Evolutionary conservation across 140 eudicot species (phyloP), one percentile per base, ranked within the genome.

Genomic region (Stevia rebaudiana): DNA sequence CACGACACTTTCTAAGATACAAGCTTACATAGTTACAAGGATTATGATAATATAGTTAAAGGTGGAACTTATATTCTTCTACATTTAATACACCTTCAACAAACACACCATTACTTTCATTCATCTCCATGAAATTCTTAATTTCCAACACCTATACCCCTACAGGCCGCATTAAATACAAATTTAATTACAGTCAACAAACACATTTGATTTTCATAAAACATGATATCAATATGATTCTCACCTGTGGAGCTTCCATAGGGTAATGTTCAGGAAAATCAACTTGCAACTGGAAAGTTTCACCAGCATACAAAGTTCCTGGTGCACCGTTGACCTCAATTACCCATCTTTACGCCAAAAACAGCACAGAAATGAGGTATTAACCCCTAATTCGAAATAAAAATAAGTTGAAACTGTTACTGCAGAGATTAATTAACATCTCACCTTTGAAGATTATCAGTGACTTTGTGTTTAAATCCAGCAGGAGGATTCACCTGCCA

Each of bases 211-310:
- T 5, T 50, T 5, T 6, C 36, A 15, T 15, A 13, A 42, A 54
- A 18, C 28, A 15, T 5, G 3, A 65, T 53, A 54, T 53, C 42
- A 60, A 8, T 12, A 21, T 47, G 10, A 42, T 7, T 3, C 12
- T 73, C 12, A 87, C 95, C 89, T 87, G 95, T 16, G 95, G 95
- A 21, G 96, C 85, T 88, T 88, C 96, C 96, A 88, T 88, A 54
- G 96, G 96, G 44, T 88, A 88, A 80, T 88, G 94, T 48, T 88
- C 96, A 43, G 96, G 96, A 43, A 88, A 88, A 80, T 88, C 96
- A 73, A 88, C 96, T 69, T 88, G 96, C 79, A 88, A 73, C 74
- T 82, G 96, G 47, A 77, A 88, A 0, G 80, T 85, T 62, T 88
- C 96, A 59, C 73, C 76, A 5, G 87, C 59, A 76, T 88, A 88